Evolutionary conservation across 768 basidiomycete genomes (phyloP).

Genomic region (Suillus discolor): DNA sequence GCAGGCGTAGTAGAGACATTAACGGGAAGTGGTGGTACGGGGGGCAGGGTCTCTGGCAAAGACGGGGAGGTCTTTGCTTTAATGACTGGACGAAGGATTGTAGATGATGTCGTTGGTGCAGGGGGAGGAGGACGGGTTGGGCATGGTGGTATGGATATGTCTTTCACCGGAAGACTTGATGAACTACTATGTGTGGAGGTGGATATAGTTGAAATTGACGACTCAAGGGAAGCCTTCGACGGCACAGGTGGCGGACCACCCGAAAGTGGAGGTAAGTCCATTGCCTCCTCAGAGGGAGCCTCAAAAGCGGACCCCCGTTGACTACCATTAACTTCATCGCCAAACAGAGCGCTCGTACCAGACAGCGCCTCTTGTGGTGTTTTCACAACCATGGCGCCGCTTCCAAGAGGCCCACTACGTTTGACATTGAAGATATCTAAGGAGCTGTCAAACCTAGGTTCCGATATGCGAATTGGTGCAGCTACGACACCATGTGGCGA

Average conservation of each 20-base stretch:
- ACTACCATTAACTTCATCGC: constrained; percentile 17
- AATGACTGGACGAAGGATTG: constrained; percentile 40
- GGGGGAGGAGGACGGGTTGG: constrained; percentile 36
- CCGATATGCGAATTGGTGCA: constrained; percentile 45
- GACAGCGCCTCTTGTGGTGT: constrained; percentile 80
- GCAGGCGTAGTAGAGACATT: constrained; percentile 47
- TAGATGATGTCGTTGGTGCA: constrained; percentile 21
- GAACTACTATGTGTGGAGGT: constrained; percentile 37
- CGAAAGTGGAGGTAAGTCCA: constrained; percentile 33
- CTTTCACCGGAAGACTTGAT: constrained; percentile 25
- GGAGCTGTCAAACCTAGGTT: constrained; percentile 40
- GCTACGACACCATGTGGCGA: constrained; percentile 24
- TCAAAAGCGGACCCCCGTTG: constrained; percentile 14
- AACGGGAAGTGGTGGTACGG: constrained; percentile 53
- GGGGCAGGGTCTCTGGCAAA: constrained; percentile 40
- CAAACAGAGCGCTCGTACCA: constrained; percentile 22
- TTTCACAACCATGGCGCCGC: constrained; percentile 73
- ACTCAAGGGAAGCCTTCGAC: not conserved
- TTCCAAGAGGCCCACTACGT: constrained; percentile 58
- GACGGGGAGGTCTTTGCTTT: constrained; percentile 25
- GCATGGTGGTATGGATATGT: constrained; percentile 33
- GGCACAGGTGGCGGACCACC: constrained; percentile 61
- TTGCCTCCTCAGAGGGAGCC: constrained; percentile 19
- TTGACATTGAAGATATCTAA: constrained; percentile 31
- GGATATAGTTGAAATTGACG: not conserved